Base-by-base conservation (phyloP, 2,329 filamentous ascomycete species). In the Sporothrix luriei region DNA sequence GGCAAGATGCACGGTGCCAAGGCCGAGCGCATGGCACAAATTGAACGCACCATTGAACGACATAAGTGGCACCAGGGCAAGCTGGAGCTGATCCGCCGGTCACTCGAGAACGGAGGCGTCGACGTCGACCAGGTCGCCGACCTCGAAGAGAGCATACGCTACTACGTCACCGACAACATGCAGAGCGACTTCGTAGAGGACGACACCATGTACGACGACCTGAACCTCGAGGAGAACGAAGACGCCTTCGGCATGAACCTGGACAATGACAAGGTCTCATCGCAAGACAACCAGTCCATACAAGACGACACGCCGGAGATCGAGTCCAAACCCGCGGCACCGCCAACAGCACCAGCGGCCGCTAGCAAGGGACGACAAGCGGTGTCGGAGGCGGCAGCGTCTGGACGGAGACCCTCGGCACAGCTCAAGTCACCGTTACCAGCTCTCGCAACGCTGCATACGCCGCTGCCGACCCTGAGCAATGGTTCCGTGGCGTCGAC, bases 1-100 rank as follows among this genome's bases (percentile, higher is more conserved):
- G 92, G 93, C 77, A 98, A 97, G 83, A 92, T 91, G 79, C 92
- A 96, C 75, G 85, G 84, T 57, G 84, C 87, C 73, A 97, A 96
- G 80, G 90, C 91, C 3, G 94, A 97, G 73, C 90, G 94, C 71
- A 89, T 98, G 82, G 88, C 92, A 68, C 91, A 95, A 78, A 90
- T 99, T 74, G 91, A 97, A 76, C 84, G 87, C 71, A 84, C 90
- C 75, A 93, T 94, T 75, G 95, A 99, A 79, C 89, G 91, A 75
- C 94, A 98, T 84, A 97, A 97, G 80, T 98, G 93, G 91, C 95
- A 99, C 78, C 91, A 97, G 77, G 88, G 89, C 73, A 97, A 97
- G 78, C 85, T 99, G 73, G 95, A 99, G 80, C 85, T 98, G 70
- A 88, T 98, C 76, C 88, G 94, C 76, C 89, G 95, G 74, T 92